Evolutionary conservation across 495 filamentous ascomycete species (phyloP), one percentile per base, ranked within the genome.

Genomic region (Penicillium malachiteum): DNA sequence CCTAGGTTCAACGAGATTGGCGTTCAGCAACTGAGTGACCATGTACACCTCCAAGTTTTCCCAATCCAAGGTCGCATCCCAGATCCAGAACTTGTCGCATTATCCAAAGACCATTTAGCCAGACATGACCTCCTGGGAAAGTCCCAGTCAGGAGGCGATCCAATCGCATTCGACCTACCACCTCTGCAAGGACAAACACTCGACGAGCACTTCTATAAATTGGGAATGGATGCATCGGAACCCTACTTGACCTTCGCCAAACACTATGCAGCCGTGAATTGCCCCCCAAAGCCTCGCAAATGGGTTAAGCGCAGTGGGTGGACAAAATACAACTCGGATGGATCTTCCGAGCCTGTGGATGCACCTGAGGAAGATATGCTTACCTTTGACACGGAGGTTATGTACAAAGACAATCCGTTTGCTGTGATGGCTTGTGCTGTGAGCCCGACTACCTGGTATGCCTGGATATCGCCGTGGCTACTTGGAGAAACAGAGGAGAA

Each of bases 361-460:
- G 84, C 84, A 8, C 94, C 94, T 0, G 73, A 91, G 39, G 92
- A 92, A 58, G 71, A 85, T 18, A 85, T 91, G 82, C 71, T 99
- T 39, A 89, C 86, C 31, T 99, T 99, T 66, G 94, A 99, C 71
- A 94, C 91, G 11, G 94, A 99, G 71, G 92, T 97, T 44, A 87
- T 99, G 86, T 99, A 87, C 77, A 96, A 95, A 63, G 83, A 92
- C 64, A 90, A 86, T 63, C 84, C 87, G 0, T 97, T 88, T 71
- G 92, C 94, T 6, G 89, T 95, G 39, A 97, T 99, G 94, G 94
- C 94, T 35, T 97, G 91, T 59, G 94, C 94, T 9, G 88, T 85
- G 46, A 89, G 89, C 56, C 85, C 89, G 10, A 90, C 84, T 12
- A 84, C 89, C 18, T 99, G 94, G 94, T 99, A 97, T 74, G 89